Percentiles rank a stretch among this genome's conserved stretches.
These are phyloP conservation scores for Trichoderma simmonsii DNA, from an alignment of 2,329 filamentous ascomycete genomes.

Conservation along the genomic window DNA sequence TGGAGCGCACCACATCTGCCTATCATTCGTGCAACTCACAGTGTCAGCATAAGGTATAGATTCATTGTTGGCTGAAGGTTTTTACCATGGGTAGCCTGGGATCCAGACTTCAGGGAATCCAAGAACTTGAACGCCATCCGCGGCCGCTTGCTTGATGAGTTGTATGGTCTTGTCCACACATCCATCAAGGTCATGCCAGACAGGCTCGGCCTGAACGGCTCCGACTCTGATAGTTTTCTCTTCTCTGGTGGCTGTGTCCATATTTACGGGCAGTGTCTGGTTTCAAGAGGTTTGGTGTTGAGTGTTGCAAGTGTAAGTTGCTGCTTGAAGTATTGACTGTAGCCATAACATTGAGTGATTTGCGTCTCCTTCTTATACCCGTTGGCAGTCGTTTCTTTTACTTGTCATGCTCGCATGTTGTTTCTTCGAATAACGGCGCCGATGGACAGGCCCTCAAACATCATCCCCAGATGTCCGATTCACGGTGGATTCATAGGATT, in stretches of 20 bases:
- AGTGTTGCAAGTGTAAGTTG: not conserved
- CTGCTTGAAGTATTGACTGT: not conserved
- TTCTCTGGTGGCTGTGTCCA: not conserved
- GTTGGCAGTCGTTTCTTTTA: not conserved
- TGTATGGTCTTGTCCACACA: conserved; percentile 51
- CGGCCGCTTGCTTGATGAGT: conserved; percentile 50
- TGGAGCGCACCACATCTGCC: conserved; percentile 6
- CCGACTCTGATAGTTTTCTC: conserved; percentile 1
- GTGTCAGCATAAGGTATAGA: not conserved
- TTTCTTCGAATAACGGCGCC: not conserved
- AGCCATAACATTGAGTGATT: not conserved
- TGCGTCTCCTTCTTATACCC: not conserved
- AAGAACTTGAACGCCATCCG: conserved; percentile 49
- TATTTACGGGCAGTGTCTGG: not conserved
- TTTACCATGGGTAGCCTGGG: conserved; percentile 23
- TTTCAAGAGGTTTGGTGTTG: not conserved
- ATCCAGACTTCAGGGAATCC: conserved; percentile 46
- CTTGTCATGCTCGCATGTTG: not conserved
- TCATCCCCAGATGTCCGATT: not conserved
- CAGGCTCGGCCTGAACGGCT: conserved; percentile 46
- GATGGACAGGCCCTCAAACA: not conserved
- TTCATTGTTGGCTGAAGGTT: not conserved
- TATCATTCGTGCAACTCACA: not conserved
- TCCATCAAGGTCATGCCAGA: conserved; percentile 52
- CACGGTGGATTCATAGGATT: not conserved